A percentile compares a stretch with the other conserved stretches of the same genome.
Conservation (phyloP, 1,284 basidiomycete genomes). For the Exobasidium rhododendri region DNA sequence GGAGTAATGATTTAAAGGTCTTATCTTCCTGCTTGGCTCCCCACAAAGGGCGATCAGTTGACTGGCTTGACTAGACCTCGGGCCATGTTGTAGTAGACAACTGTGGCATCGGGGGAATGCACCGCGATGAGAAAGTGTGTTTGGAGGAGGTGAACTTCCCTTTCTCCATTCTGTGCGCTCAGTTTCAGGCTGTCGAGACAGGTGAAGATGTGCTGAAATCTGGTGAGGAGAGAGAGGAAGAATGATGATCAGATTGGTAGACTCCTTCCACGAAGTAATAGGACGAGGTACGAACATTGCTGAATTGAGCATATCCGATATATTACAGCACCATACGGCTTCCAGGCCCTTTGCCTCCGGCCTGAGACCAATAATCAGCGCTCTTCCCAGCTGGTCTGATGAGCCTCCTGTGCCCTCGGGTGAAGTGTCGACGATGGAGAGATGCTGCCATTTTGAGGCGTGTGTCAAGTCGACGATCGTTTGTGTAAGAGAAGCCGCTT, state of each 20-base stretch:
- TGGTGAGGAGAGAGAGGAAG: not conserved
- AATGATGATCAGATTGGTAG: no score
- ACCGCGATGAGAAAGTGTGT: slow-evolving; percentile 43
- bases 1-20: no score
- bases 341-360: slow-evolving; percentile 7
- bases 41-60: no score
- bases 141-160: not conserved
- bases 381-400: not conserved
- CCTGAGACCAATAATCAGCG: not conserved
- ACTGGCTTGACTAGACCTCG: slow-evolving; percentile 49
- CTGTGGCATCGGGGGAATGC: slow-evolving; percentile 44
- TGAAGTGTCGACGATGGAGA: slow-evolving; percentile 23
- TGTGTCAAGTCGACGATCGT: slow-evolving; percentile 50
- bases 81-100: slow-evolving; percentile 50
- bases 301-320: not conserved
- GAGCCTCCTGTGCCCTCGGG: not conserved
- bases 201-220: slow-evolving; percentile 3
- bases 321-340: slow-evolving; percentile 9
- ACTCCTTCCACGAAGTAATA: no score
- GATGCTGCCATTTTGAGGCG: slow-evolving; percentile 40
- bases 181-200: not conserved
- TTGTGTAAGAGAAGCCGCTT: slow-evolving; percentile 50
- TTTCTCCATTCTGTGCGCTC: not conserved
- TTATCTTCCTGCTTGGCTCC: no score
- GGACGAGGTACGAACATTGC: no score